These are phyloP conservation scores for Penicillium odoratum DNA, from an alignment of 495 filamentous ascomycete genomes.

Conservation along the genomic window DNA sequence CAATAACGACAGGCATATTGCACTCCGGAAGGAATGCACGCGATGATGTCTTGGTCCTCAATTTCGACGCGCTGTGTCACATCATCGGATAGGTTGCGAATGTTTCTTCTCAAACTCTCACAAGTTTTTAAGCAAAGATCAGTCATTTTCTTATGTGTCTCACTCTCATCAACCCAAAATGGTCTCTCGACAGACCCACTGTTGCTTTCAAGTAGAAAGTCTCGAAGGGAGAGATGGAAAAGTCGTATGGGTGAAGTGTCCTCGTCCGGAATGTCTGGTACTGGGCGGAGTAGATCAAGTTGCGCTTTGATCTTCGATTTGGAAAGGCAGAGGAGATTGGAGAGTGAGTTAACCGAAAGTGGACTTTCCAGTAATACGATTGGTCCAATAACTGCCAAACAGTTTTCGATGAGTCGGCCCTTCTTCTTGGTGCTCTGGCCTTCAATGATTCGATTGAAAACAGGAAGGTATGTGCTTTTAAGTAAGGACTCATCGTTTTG, in stretches of 20 bases:
- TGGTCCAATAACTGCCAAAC: not conserved
- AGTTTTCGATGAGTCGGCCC: not conserved
- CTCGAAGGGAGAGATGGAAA: conserved; percentile 9
- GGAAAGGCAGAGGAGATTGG: conserved; percentile 3
- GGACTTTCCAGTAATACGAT: not conserved
- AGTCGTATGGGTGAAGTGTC: not conserved
- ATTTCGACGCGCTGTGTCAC: conserved; percentile 25
- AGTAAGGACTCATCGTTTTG: not conserved
- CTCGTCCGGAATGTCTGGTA: not conserved
- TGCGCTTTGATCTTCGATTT: not conserved
- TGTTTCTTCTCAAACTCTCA: conserved; percentile 30
- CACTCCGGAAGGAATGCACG: conserved; percentile 26
- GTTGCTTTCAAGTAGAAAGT: conserved; percentile 7
- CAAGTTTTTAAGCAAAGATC: conserved; percentile 26
- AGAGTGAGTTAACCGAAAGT: conserved; percentile 2
- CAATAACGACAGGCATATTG: conserved; percentile 41
- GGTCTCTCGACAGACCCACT: conserved; percentile 1
- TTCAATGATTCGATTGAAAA: not conserved
- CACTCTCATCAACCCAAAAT: conserved; percentile 13
- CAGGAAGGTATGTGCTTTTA: not conserved
- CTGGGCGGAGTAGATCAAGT: conserved; percentile 1
- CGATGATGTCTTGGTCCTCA: conserved; percentile 14
- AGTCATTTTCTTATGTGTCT: conserved; percentile 6
- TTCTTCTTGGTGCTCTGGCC: not conserved
- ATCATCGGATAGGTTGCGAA: conserved; percentile 30